Percentiles rank a stretch among this genome's conserved stretches.
Conservation (phyloP, 495 filamentous ascomycete species). For the Articulospora tetracladia region DNA sequence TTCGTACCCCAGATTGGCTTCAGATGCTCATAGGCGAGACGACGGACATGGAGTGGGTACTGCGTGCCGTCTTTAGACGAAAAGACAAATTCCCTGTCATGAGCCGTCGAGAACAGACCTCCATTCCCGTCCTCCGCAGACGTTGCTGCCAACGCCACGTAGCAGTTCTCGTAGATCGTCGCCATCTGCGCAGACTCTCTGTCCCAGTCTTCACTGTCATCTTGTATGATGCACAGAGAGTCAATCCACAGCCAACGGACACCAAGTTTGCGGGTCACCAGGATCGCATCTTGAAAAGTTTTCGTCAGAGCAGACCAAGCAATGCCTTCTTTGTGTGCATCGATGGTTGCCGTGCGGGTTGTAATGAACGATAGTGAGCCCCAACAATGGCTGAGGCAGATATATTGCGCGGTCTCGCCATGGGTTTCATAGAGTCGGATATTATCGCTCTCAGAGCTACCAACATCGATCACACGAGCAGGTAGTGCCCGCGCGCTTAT, state of each 20-base stretch:
- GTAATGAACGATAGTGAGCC: background rate
- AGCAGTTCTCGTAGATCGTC: background rate
- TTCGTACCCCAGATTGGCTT: too few relatives aligned
- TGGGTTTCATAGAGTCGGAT: background rate
- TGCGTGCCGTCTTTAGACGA: too few relatives aligned
- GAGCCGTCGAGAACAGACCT: background rate
- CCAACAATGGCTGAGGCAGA: background rate
- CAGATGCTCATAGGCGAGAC: too few relatives aligned
- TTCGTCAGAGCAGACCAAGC: background rate
- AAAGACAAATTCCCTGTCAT: too few relatives aligned
- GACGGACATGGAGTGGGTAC: too few relatives aligned
- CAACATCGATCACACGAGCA: background rate
- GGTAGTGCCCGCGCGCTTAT: background rate
- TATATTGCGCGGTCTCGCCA: background rate
- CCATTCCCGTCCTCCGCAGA: background rate
- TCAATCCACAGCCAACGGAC: background rate
- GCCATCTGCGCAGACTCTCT: background rate
- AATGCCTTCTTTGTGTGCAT: background rate
- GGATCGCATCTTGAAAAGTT: background rate
- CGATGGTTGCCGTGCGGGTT: background rate
- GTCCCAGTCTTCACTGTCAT: background rate
- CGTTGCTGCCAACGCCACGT: background rate
- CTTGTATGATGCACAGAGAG: too few relatives aligned
- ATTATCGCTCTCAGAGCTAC: background rate
- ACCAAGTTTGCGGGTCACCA: background rate